Base-by-base conservation (phyloP, 495 filamentous ascomycete species). In the Neurospora sp. region DNA sequence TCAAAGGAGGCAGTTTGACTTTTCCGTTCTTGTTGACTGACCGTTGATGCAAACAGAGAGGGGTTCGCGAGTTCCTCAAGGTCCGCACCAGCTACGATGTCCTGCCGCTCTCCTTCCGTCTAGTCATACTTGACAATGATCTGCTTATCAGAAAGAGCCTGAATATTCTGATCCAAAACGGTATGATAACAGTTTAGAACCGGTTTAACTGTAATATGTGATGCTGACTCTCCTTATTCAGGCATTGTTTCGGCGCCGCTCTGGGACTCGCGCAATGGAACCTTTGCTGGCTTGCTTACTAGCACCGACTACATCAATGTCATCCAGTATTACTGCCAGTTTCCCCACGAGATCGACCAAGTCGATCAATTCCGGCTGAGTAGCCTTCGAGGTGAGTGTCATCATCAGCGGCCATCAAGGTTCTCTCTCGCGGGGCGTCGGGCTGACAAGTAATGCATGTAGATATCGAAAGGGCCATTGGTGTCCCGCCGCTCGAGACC, bases 321-420 rank as follows among this genome's bases (percentile, higher is more conserved):
- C 71, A 96, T 99, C 70, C 96, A 98, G 83, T 99, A 98, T 82
- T 98, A 98, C 84, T 98, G 96, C 90, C 95, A 98, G 83, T 97
- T 95, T 77, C 96, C 96, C 18, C 93, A 95, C 61, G 91, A 93
- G 14, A 87, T 99, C 71, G 89, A 90, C 72, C 88, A 94, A 78
- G 91, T 98, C 78, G 96, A 98, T 78, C 91, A 97, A 79, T 98
- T 99, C 82, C 92, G 93, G 41, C 84, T 99, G 69, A 94, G 93
- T 84, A 97, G 93, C 78, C 89, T 99, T 69, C 87, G 94, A 87
- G 94, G 94, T 97, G 84, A 70, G 82, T 77, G 27, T 6, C 14
- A 16, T 66, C 12, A 66, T 66, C 53, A 66, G 6, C 2, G 40
- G 18, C 69, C 40, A 71, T 68, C 68, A n/a, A 70, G 22, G n/a